A percentile compares a stretch with the other conserved stretches of the same genome.
phyloP scores from a whole-genome alignment of 352 stramenopile species.

The Aphanomyces euteiches region DNA sequence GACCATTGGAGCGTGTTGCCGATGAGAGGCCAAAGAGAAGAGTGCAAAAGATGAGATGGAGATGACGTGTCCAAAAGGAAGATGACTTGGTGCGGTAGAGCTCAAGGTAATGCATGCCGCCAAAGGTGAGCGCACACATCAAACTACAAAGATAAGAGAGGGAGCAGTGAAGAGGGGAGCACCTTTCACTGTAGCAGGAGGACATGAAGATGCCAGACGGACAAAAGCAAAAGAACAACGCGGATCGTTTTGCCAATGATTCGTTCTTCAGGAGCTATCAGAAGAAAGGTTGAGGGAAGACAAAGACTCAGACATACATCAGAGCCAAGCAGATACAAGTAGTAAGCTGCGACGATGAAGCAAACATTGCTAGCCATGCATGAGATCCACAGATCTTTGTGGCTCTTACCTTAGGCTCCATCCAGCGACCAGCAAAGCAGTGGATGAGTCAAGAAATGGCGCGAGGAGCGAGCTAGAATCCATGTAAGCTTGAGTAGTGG shows the following conservation, averaged over 20 bases:
- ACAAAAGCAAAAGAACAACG: slow-evolving; percentile 70
- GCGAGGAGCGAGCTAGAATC: slow-evolving; percentile 16
- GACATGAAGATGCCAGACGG: slow-evolving; percentile 83
- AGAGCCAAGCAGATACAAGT: slow-evolving; percentile 61
- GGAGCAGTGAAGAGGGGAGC: not conserved
- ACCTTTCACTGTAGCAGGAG: slow-evolving; percentile 77
- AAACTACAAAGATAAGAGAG: slow-evolving; percentile 37
- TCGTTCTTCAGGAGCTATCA: slow-evolving; percentile 47
- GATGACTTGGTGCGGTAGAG: slow-evolving; percentile 33
- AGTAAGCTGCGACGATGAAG: slow-evolving; percentile 65
- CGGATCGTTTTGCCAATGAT: slow-evolving; percentile 47
- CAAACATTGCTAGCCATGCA: slow-evolving; percentile 51
- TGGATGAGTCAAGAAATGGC: slow-evolving; percentile 27
- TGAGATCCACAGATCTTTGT: not conserved
- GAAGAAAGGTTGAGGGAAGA: not conserved
- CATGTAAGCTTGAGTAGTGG: not conserved
- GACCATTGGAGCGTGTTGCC: slow-evolving; percentile 71
- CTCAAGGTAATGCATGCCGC: slow-evolving; percentile 66
- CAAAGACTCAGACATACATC: slow-evolving; percentile 30
- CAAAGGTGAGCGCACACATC: slow-evolving; percentile 77
- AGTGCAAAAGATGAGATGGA: slow-evolving; percentile 42
- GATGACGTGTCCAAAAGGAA: slow-evolving; percentile 16
- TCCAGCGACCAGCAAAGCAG: slow-evolving; percentile 42
- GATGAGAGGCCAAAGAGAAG: slow-evolving; percentile 62
- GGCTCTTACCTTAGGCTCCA: slow-evolving; percentile 49